Conservation (phyloP, 257 asterid species). For the Fraxinus quadrangulata region DNA sequence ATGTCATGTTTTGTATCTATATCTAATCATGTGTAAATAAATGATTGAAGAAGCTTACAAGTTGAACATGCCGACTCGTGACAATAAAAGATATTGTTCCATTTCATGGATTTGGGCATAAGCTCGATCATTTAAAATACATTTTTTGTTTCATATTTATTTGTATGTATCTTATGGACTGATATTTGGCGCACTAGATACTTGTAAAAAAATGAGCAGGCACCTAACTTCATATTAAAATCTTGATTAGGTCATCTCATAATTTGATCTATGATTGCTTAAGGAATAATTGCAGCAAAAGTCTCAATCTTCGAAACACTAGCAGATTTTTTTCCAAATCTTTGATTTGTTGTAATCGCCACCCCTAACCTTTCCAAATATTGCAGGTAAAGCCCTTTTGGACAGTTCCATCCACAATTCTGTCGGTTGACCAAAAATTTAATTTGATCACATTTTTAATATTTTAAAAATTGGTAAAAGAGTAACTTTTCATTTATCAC, state of each 20-base stretch:
- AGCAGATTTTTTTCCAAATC: too few species aligned
- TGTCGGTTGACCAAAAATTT: too few species aligned
- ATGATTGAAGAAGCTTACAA: neutral
- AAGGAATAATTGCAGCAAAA: too few species aligned
- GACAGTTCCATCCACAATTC: too few species aligned
- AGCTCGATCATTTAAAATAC: neutral
- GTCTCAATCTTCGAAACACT: too few species aligned
- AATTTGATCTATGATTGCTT: neutral
- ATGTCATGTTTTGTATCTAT: neutral
- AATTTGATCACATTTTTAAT: too few species aligned
- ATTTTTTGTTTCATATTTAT: neutral
- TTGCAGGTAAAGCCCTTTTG: too few species aligned
- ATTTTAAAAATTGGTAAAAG: too few species aligned
- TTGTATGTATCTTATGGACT: neutral
- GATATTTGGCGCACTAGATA: neutral
- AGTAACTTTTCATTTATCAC: too few species aligned
- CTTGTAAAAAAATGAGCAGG: too few species aligned
- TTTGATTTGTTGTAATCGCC: too few species aligned
- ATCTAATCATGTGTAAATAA: neutral
- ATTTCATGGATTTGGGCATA: neutral
- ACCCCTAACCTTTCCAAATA: too few species aligned
- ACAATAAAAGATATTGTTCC: neutral
- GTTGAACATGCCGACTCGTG: conserved; percentile 2
- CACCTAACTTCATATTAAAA: neutral
- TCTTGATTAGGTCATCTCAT: neutral